Conservation (phyloP, 345 rosid species). For the Dipteronia sinensis region DNA sequence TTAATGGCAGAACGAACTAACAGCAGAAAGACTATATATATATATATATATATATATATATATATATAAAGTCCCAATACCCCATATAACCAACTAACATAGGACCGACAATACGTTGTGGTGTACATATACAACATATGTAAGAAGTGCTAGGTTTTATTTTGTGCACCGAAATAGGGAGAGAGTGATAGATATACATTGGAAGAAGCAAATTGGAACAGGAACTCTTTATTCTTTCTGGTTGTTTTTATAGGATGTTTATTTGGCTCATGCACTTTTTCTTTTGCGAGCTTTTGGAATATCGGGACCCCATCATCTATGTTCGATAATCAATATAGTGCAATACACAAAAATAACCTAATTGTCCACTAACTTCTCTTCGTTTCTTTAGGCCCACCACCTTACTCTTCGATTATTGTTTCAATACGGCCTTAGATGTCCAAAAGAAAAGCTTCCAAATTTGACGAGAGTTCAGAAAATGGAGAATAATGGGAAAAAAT, state of each 20-base stretch:
- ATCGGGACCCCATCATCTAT: slow-evolving; percentile 22
- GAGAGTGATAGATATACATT: slow-evolving; percentile 14
- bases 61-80: too few relatives aligned
- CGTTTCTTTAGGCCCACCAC: slow-evolving; percentile 4
- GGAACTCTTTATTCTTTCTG: slow-evolving; percentile 26
- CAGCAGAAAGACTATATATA: too few relatives aligned
- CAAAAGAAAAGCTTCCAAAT: neutral
- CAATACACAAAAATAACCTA: slow-evolving; percentile 6
- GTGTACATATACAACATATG: neutral
- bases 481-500: neutral
- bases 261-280: slow-evolving; percentile 36
- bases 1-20: too few relatives aligned
- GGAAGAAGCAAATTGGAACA: slow-evolving; percentile 26
- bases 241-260: slow-evolving; percentile 32
- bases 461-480: neutral
- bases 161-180: slow-evolving; percentile 13
- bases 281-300: slow-evolving; percentile 33
- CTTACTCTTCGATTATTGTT: neutral
- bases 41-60: too few relatives aligned
- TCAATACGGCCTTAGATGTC: neutral
- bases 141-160: neutral
- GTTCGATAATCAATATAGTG: neutral
- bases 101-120: neutral
- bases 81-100: too few relatives aligned
- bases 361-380: neutral